Percentiles rank a stretch among this genome's conserved stretches.
These are phyloP conservation scores for Candida vaughaniae DNA, from an alignment of 805 yeast genomes.

Conservation along the genomic window DNA sequence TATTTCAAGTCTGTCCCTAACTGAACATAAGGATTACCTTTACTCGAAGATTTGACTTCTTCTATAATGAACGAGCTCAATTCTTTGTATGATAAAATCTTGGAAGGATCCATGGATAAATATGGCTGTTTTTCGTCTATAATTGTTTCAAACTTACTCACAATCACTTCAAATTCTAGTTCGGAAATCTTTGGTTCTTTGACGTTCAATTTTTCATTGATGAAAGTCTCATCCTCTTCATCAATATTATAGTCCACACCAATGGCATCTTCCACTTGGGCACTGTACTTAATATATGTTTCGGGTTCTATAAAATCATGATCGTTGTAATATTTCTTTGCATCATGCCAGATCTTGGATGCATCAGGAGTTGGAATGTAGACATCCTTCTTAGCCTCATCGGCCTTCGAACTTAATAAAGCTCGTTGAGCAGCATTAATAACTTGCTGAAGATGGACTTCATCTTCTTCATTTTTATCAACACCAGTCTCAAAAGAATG, in stretches of 20 bases:
- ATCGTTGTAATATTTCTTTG: slow-evolving; percentile 65
- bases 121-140: slow-evolving; percentile 86
- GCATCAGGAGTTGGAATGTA: slow-evolving; percentile 98
- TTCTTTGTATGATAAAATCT: slow-evolving; percentile 69
- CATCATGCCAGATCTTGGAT: slow-evolving; percentile 77
- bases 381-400: slow-evolving; percentile 38
- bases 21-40: slow-evolving; percentile 26
- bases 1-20: slow-evolving; percentile 31
- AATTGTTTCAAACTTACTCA: slow-evolving; percentile 69
- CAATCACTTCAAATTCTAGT: slow-evolving; percentile 80
- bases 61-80: slow-evolving; percentile 50
- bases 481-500: slow-evolving; percentile 96
- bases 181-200: slow-evolving; percentile 54
- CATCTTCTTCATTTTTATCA: slow-evolving; percentile 96
- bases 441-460: slow-evolving; percentile 90
- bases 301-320: slow-evolving; percentile 65
- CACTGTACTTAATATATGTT: slow-evolving; percentile 81
- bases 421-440: slow-evolving; percentile 76
- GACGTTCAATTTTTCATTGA: slow-evolving; percentile 41
- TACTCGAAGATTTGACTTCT: slow-evolving; percentile 28
- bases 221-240: slow-evolving; percentile 76
- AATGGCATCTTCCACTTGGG: slow-evolving; percentile 92
- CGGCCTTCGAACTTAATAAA: slow-evolving; percentile 42
- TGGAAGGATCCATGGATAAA: slow-evolving; percentile 77
- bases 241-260: slow-evolving; percentile 90